Evolutionary conservation across 441 rosid species (phyloP), one percentile per base, ranked within the genome.

Genomic region (Aleurites moluccanus): DNA sequence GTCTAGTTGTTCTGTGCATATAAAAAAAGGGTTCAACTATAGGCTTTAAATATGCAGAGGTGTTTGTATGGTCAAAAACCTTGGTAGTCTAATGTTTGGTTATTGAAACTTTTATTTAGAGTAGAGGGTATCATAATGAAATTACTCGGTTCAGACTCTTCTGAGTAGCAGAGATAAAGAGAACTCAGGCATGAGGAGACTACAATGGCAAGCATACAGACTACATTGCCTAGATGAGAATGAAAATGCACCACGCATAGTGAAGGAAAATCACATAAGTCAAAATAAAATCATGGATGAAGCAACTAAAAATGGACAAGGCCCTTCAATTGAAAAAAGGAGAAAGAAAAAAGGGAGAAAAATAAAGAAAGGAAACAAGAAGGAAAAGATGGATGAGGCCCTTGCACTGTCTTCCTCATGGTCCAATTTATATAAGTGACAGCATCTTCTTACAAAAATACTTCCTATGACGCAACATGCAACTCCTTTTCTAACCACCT

Each of bases 11-110:
- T 33, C 1, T 62, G 67, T 57, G 42, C 50, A 20, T 75, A 82
- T 78, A 78, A 73, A 80, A 57, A 38, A 40, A 71, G 69, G 5
- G 2, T 65, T 76, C 78, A 75, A 82, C 80, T 50, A 64, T 79
- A 75, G 82, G 81, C 76, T 45, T 65, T 76, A 80, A 80, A 59
- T 62, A 72, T 76, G 75, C 74, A 76, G 73, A 81, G 70, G 69
- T 73, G 68, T 56, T 55, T 64, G 67, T 50, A 71, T 30, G 65
- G 70, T 53, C 64, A 73, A 70, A 82, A 72, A 81, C 74, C 75
- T 30, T 50, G 80, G 25, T 49, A 28, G 28, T 70, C 25, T 27
- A 53, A 27, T 14, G 69, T 40, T 69, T 56, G 70, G 44, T 61
- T 53, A 45, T 10, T 20, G 56, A 38, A 47, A 47, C 57, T 49